Evolutionary conservation across 495 filamentous ascomycete species (phyloP), one percentile per base, ranked within the genome.

Genomic region (Neurospora sp.): DNA sequence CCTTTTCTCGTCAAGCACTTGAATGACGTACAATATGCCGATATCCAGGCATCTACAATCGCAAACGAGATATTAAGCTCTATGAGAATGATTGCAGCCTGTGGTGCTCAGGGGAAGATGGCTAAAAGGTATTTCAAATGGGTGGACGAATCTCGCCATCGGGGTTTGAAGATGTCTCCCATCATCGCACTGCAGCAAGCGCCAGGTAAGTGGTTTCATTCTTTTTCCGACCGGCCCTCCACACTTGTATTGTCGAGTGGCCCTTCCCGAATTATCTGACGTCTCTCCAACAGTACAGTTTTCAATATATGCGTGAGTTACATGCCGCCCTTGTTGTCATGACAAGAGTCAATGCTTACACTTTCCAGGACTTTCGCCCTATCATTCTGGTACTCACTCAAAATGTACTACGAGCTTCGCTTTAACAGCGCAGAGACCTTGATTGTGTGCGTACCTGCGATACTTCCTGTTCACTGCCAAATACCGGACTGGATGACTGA

Each of bases 1-100:
- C 88, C 89, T 0, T 82, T 90, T 18, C 82, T 90, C 20, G 83
- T 91, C 40, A 90, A 86, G 77, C 84, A 86, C 39, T 84, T 88
- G 78, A 84, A 83, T 49, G 77, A 85, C 23, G 86, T 89, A 23
- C 85, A 91, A 75, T 82, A 86, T 74, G 84, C 86, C 5, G 88
- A 91, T 70, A 88, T 86, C 27, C 86, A 90, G 66, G 90, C 90
- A 0, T 88, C 89, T 0, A 86, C 86, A 23, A 81, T 90, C 12
- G 88, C 90, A 10, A 89, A 88, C 72, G 90, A 91, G 74, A 81
- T 84, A 2, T 84, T 90, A 46, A 77, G 83, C 18, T 87, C 87
- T 4, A 84, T 90, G 27, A 79, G 88, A 49, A 90, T 91, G 80
- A 82, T 91, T 46, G 84, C 87, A 37, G 90, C 90, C 10, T 91